A percentile compares a stretch with the other conserved stretches of the same genome.
phyloP scores from a whole-genome alignment of 1,284 basidiomycete species.

The Trametes versicolor region DNA sequence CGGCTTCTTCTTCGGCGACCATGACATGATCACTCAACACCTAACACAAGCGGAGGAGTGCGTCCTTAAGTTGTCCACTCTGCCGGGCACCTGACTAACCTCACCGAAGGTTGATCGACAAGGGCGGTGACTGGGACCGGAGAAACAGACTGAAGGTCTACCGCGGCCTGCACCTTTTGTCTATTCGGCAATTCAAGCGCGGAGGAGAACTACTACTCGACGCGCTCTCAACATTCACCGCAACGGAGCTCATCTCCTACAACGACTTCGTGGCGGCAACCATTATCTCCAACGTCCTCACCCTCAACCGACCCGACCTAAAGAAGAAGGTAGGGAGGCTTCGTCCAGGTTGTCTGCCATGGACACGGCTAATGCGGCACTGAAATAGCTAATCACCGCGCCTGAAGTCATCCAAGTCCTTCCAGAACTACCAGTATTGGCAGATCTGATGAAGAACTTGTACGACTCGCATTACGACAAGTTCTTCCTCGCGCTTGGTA shows the following conservation, averaged over 20 bases:
- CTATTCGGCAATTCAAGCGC: constrained; percentile 85
- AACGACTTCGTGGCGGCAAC: constrained; percentile 93
- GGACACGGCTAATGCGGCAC: not conserved
- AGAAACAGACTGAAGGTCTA: constrained; percentile 98
- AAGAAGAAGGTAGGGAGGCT: constrained; percentile 84
- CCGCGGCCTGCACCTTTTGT: constrained; percentile 86
- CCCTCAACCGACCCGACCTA: constrained; percentile 85
- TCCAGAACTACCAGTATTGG: constrained; percentile 74
- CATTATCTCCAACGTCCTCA: constrained; percentile 83
- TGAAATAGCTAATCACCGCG: constrained; percentile 65
- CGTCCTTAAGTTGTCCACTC: constrained; percentile 41
- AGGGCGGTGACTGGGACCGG: constrained; percentile 98
- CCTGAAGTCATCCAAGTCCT: constrained; percentile 81
- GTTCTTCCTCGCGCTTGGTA: constrained; percentile 91
- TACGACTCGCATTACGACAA: constrained; percentile 96
- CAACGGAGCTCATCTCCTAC: constrained; percentile 89
- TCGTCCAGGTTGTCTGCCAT: not conserved
- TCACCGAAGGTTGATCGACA: constrained; percentile 81
- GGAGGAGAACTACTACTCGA: constrained; percentile 84
- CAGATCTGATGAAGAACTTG: constrained; percentile 78
- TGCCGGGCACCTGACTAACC: not conserved
- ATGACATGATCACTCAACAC: constrained; percentile 76
- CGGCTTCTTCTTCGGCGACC: constrained; percentile 92
- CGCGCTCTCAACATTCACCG: constrained; percentile 94
- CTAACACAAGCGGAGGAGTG: constrained; percentile 88